Evolutionary conservation across 192 early-diverging fungal genomes (phyloP).

Genomic region (Umbelopsis vinacea): DNA sequence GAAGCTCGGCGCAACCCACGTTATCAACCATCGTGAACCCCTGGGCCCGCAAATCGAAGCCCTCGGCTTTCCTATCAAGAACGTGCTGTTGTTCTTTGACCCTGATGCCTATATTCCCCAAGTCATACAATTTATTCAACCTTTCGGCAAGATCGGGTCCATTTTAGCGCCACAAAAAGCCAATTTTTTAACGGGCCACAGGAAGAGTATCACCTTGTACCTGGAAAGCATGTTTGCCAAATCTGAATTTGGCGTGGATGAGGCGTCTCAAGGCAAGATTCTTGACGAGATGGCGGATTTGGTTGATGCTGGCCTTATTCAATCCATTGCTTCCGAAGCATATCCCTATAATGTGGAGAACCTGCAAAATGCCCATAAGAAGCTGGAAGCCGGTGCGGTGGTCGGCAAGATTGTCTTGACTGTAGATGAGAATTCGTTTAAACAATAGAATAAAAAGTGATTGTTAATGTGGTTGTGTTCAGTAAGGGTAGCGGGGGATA

Average conservation of each 20-base stretch:
- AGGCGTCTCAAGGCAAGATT: neutral
- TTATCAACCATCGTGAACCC: constrained; percentile 17
- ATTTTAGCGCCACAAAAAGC: constrained; percentile 8
- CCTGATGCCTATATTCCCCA: constrained; percentile 15
- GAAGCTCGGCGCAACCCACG: constrained; percentile 19
- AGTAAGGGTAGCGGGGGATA: neutral
- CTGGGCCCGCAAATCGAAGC: constrained; percentile 7
- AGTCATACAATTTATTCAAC: neutral
- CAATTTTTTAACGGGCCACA: neutral
- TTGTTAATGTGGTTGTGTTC: neutral
- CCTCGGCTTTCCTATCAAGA: neutral
- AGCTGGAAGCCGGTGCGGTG: neutral
- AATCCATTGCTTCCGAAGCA: neutral
- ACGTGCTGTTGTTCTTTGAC: neutral
- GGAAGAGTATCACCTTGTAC: neutral
- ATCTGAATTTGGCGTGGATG: neutral
- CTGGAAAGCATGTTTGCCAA: constrained; percentile 15
- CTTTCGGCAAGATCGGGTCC: constrained; percentile 21
- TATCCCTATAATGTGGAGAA: neutral
- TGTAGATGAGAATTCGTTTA: neutral
- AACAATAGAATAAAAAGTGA: neutral
- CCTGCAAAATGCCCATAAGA: constrained; percentile 4
- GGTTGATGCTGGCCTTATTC: neutral
- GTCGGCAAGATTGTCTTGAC: constrained; percentile 5
- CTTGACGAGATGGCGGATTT: neutral